Evolutionary conservation across 495 filamentous ascomycete species (phyloP), one percentile per base, ranked within the genome.

Genomic region (Hamigera avellanea): DNA sequence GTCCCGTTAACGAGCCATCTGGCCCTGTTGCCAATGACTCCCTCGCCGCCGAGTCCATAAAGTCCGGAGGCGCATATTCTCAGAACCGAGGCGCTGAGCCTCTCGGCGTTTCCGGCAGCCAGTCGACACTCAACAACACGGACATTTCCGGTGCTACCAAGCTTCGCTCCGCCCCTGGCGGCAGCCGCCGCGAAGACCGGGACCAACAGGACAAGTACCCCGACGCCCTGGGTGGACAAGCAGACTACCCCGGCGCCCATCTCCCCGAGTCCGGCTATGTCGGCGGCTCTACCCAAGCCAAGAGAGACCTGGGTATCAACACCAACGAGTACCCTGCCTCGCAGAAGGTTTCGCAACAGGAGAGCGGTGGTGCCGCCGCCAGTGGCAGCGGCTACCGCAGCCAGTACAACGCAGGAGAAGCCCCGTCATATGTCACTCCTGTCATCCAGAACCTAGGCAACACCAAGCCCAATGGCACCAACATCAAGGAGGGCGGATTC

Each of bases 21-120:
- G 77, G 78, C 39, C 55, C 71, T 29, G 50, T 81, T 9, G 54
- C 72, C 19, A 72, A 65, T 31, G 78, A 81, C 57, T 80, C 76
- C 25, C 72, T 83, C 21, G 78, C 78, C 19, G 77, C 68, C 30
- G 73, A 81, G 43, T 81, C 78, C 9, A 52, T 66, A 34, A 54
- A 59, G 26, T 32, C 45, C 12, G 67, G 67, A 32, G 76, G 76
- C 39, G 49, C 46, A 19, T 81, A 75, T 59, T 54, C 54, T 21
- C 49, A 61, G 29, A 74, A 77, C 56, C 62, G 64, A 9, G 53
- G 67, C 23, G 61, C 66, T 8, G 59, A 69, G 25, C 67, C 72
- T 14, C 53, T 64, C 35, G 53, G 58, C 10, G 65, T 73, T 32
- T 56, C 59, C 2, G 62, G 67, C 35, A 38, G 36, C 33, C 51